Evolutionary conservation across 1,139 yeast genomes (phyloP).

Genomic region (Eremothecium gossypii): DNA sequence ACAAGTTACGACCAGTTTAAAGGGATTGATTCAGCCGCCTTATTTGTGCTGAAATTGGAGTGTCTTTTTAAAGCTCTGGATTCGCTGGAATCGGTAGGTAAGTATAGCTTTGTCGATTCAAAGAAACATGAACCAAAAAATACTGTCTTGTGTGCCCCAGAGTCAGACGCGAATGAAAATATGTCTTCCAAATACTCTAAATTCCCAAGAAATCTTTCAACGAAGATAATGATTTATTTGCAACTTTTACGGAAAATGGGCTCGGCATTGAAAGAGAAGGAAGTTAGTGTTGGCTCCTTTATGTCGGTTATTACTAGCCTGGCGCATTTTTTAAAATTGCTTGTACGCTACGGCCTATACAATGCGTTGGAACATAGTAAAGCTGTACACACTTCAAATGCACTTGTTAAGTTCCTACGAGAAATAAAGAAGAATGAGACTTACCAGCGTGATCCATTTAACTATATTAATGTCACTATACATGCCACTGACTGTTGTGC

Average conservation of each 20-base stretch:
- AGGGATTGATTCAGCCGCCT: slow-evolving; percentile 68
- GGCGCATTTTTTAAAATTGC: slow-evolving; percentile 83
- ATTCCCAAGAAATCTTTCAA: slow-evolving; percentile 84
- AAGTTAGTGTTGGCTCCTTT: slow-evolving; percentile 46
- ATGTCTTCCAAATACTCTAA: slow-evolving; percentile 36
- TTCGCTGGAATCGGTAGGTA: slow-evolving; percentile 30
- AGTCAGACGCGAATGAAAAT: slow-evolving; percentile 2
- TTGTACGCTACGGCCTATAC: slow-evolving; percentile 72
- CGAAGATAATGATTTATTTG: slow-evolving; percentile 67
- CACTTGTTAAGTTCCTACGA: slow-evolving; percentile 54
- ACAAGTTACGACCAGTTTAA: slow-evolving; percentile 63
- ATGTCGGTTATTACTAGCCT: slow-evolving; percentile 81
- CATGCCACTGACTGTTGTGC: slow-evolving; percentile 74
- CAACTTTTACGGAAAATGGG: slow-evolving; percentile 55
- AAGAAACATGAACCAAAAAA: background rate
- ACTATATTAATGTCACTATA: slow-evolving; percentile 43
- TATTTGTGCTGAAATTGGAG: slow-evolving; percentile 64
- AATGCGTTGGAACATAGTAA: slow-evolving; percentile 65
- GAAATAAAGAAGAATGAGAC: slow-evolving; percentile 42
- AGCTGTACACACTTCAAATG: slow-evolving; percentile 45
- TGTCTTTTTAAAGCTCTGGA: slow-evolving; percentile 74
- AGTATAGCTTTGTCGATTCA: background rate
- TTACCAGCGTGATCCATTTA: slow-evolving; percentile 34
- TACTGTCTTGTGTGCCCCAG: background rate
- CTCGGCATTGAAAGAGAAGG: slow-evolving; percentile 22